These are phyloP conservation scores for Aurantiochytrium sp. DNA, from an alignment of 108 stramenopile species.

Conservation along the genomic window DNA sequence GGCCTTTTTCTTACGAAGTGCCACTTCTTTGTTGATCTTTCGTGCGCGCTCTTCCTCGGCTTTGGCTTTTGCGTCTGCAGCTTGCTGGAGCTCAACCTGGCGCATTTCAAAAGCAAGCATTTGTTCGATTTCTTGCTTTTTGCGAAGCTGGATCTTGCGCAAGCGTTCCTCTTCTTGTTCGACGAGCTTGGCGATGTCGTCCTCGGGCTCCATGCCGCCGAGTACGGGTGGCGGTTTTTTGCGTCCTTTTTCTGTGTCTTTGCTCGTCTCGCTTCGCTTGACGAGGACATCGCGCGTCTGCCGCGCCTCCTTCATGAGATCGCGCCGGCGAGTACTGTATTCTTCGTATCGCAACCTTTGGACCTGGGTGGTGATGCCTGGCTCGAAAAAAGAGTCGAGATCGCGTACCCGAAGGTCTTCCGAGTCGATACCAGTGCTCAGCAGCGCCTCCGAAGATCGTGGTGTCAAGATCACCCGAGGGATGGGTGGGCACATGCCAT, in stretches of 20 bases:
- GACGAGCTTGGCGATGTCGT: constrained; percentile 41
- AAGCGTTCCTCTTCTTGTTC: constrained; percentile 50
- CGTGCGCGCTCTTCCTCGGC: constrained; percentile 27
- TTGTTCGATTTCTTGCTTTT: constrained; percentile 59
- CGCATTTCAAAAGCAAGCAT: constrained; percentile 51
- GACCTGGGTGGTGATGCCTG: constrained; percentile 49
- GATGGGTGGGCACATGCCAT: neutral
- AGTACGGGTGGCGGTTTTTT: constrained; percentile 31
- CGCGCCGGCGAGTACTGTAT: constrained; percentile 56
- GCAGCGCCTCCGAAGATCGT: constrained; percentile 52
- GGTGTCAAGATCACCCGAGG: constrained; percentile 45
- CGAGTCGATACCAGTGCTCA: constrained; percentile 53
- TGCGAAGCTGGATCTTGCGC: constrained; percentile 50
- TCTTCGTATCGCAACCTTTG: constrained; percentile 58
- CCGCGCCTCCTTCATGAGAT: constrained; percentile 53
- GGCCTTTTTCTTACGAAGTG: constrained; percentile 25
- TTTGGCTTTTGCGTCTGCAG: constrained; percentile 22
- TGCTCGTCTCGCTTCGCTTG: constrained; percentile 18
- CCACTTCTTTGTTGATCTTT: constrained; percentile 28
- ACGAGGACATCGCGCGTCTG: constrained; percentile 42
- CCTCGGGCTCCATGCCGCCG: constrained; percentile 22
- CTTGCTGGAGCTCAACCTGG: constrained; percentile 27
- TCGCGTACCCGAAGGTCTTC: constrained; percentile 47
- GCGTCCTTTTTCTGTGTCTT: neutral
- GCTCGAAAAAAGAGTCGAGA: constrained; percentile 59